A percentile compares a stretch with the other conserved stretches of the same genome.
Conservation (phyloP, 495 filamentous ascomycete genomes). For the Podospora pseudoanserina region DNA sequence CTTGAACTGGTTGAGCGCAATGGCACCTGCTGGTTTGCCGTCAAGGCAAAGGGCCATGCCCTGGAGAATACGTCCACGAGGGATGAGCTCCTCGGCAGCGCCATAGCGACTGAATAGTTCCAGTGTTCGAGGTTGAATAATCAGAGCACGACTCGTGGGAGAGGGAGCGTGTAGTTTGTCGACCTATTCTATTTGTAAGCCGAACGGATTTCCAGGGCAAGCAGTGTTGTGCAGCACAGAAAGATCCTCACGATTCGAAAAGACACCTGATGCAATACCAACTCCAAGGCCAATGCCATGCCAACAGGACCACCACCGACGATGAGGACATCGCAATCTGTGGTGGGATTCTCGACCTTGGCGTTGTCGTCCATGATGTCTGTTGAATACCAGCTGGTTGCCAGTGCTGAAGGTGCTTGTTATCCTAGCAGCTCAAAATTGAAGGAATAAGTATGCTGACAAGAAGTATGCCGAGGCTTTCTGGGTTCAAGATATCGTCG, state of each 20-base stretch:
- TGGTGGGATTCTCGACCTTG: not conserved
- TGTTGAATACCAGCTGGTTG: not conserved
- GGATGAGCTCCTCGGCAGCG: slow-evolving; percentile 30
- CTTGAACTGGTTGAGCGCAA: slow-evolving; percentile 31
- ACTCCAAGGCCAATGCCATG: not conserved
- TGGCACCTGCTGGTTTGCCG: slow-evolving; percentile 18
- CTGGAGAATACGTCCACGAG: slow-evolving; percentile 27
- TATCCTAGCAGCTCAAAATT: not conserved
- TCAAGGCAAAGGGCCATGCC: slow-evolving; percentile 36
- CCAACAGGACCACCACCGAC: not conserved
- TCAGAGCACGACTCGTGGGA: slow-evolving; percentile 37
- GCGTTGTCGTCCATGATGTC: not conserved
- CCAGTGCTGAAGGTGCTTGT: not conserved
- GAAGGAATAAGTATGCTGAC: not conserved
- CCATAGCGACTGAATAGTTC: slow-evolving; percentile 47
- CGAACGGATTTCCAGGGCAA: not conserved
- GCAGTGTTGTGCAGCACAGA: not conserved
- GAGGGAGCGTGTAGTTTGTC: not conserved
- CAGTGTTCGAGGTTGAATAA: slow-evolving; percentile 42
- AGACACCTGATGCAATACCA: not conserved
- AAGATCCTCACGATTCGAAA: not conserved
- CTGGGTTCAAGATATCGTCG: not conserved
- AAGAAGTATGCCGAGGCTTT: not conserved
- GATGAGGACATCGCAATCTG: not conserved
- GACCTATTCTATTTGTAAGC: not conserved